A percentile compares a stretch with the other conserved stretches of the same genome.
These are phyloP conservation scores for Strigomonas galati DNA, from an alignment of 208 protist genomes.

Conservation along the genomic window DNA sequence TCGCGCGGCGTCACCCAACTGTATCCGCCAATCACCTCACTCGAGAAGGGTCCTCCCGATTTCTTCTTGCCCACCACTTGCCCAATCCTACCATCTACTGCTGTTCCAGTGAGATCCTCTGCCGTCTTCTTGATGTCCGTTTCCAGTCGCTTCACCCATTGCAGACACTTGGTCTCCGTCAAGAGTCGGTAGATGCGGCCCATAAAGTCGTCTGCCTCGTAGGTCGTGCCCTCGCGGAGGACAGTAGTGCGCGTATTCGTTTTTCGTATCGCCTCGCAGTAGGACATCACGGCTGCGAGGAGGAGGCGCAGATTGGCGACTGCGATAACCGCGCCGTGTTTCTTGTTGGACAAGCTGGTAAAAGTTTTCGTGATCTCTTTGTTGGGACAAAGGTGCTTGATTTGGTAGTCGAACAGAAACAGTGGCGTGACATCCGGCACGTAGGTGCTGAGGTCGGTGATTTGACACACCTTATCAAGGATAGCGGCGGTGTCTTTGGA, in stretches of 20 bases:
- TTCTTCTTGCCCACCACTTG: no score
- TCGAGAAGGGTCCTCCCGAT: no score
- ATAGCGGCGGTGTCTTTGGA: no score
- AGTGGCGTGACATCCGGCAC: constrained; percentile 39
- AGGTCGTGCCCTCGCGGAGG: constrained; percentile 9
- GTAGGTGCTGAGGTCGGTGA: no score
- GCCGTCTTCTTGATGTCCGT: background rate
- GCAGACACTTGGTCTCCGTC: background rate
- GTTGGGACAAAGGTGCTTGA: constrained; percentile 39
- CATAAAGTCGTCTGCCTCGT: background rate
- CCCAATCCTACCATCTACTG: no score
- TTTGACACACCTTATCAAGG: no score
- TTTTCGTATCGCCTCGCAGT: no score
- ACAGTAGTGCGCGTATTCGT: no score
- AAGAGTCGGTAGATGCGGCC: no score
- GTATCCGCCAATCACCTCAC: constrained; percentile 15
- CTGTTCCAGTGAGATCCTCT: no score
- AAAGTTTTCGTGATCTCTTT: constrained; percentile 32
- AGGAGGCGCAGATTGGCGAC: background rate
- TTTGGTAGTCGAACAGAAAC: constrained; percentile 51
- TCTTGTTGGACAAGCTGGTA: constrained; percentile 29
- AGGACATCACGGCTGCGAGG: no score
- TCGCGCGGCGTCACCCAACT: constrained; percentile 30
- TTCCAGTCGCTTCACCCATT: background rate
- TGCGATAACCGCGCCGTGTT: constrained; percentile 43